Conservation (phyloP, 306 rosid species). For the Medicago lupulina region DNA sequence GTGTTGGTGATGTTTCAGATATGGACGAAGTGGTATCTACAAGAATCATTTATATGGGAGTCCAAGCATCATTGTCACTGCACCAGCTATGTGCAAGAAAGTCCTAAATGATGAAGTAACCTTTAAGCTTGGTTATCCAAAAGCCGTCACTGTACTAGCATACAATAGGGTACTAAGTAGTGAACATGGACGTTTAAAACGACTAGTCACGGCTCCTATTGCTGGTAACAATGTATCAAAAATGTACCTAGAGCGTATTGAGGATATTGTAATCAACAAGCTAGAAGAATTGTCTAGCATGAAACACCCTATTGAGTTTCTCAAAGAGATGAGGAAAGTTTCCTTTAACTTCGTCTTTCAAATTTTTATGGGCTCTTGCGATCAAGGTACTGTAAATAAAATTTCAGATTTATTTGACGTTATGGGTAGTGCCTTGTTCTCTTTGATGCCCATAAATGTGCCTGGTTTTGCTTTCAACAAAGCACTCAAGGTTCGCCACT, state of each 20-base stretch:
- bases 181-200: no score
- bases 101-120: constrained; percentile 37
- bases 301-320: constrained; percentile 35
- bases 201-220: constrained; percentile 18
- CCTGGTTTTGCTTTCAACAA: constrained; percentile 45
- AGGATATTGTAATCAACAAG: constrained; percentile 16
- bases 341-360: constrained; percentile 42
- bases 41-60: constrained; percentile 1
- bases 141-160: neutral
- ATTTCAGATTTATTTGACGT: constrained; percentile 1
- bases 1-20: constrained; percentile 1
- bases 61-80: neutral
- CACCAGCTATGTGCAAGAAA: constrained; percentile 23
- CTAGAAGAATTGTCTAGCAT: constrained; percentile 41
- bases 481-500: constrained; percentile 40
- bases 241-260: constrained; percentile 30
- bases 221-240: constrained; percentile 27
- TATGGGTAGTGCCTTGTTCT: neutral
- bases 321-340: constrained; percentile 18
- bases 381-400: neutral
- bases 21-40: constrained; percentile 22
- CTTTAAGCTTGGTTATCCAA: constrained; percentile 26
- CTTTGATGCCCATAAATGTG: neutral
- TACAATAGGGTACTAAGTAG: no score
- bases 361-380: constrained; percentile 38